A percentile compares a stretch with the other conserved stretches of the same genome.
phyloP scores from a whole-genome alignment of 2,329 filamentous ascomycete species.

The Fusarium goolgardi region DNA sequence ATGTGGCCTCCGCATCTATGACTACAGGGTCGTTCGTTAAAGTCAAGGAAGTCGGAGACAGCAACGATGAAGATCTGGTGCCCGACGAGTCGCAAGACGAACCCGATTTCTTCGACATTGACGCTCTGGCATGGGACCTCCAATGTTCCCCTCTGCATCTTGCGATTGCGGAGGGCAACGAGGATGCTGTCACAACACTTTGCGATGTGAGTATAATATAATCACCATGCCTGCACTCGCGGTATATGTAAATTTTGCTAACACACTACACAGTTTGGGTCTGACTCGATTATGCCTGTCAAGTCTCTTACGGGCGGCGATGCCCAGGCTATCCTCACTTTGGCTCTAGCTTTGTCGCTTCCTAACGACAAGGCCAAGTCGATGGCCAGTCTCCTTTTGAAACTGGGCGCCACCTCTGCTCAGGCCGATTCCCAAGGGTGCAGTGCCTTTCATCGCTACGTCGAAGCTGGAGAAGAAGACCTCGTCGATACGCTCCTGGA shows the following conservation, averaged over 20 bases:
- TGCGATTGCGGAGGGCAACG: slow-evolving; percentile 79
- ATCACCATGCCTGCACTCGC: not conserved
- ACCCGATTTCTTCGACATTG: slow-evolving; percentile 83
- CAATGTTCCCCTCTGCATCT: slow-evolving; percentile 80
- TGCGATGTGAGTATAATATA: slow-evolving; percentile 62
- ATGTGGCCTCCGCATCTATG: slow-evolving; percentile 57
- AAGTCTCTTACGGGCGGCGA: slow-evolving; percentile 70
- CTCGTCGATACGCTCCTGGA: slow-evolving; percentile 63
- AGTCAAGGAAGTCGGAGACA: slow-evolving; percentile 60
- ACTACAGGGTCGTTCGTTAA: slow-evolving; percentile 82
- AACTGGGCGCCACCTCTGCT: slow-evolving; percentile 76
- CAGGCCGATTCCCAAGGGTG: slow-evolving; percentile 75
- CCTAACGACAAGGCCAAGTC: slow-evolving; percentile 70
- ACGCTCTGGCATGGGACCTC: slow-evolving; percentile 83
- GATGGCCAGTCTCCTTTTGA: slow-evolving; percentile 74
- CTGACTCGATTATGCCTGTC: slow-evolving; percentile 79
- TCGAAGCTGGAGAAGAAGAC: slow-evolving; percentile 61
- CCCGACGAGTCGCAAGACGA: slow-evolving; percentile 70
- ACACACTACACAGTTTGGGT: slow-evolving; percentile 71
- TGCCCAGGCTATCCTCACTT: slow-evolving; percentile 72
- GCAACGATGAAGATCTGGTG: slow-evolving; percentile 53
- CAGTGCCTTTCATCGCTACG: slow-evolving; percentile 75
- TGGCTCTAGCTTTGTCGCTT: slow-evolving; percentile 75
- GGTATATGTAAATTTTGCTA: slow-evolving; percentile 5
- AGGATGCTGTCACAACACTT: slow-evolving; percentile 74